These are phyloP conservation scores for Populus davidiana DNA, from an alignment of 345 rosid genomes.

Conservation along the genomic window DNA sequence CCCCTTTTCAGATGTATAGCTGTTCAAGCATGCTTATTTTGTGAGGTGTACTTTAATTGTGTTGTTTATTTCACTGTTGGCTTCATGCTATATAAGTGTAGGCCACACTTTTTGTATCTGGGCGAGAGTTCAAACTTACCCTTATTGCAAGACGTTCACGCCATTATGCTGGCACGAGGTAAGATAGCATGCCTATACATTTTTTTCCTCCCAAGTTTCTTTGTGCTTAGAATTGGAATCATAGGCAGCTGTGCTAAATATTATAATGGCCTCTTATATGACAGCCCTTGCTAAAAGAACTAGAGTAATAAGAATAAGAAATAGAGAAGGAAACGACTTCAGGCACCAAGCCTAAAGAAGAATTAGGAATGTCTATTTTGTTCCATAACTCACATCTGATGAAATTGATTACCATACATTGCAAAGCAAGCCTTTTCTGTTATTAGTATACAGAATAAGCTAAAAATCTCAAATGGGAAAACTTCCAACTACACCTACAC, in stretches of 20 bases:
- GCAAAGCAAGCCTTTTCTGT: neutral
- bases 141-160: slow-evolving; percentile 98
- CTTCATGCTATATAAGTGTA: slow-evolving; percentile 34
- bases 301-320: neutral
- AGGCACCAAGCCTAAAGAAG: neutral
- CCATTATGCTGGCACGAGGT: slow-evolving; percentile 98
- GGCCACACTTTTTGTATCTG: slow-evolving; percentile 71
- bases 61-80: slow-evolving; percentile 11
- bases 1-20: neutral
- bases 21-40: neutral
- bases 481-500: neutral
- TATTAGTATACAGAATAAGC: neutral
- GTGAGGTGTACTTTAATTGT: neutral
- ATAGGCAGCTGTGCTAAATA: neutral
- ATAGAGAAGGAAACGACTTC: neutral
- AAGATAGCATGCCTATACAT: slow-evolving; percentile 8
- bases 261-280: neutral
- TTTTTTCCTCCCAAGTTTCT: neutral
- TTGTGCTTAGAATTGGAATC: neutral
- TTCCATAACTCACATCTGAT: neutral
- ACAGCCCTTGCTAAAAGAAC: neutral
- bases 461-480: neutral
- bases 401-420: neutral
- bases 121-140: slow-evolving; percentile 72
- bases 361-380: neutral